Conservation (phyloP, 441 rosid genomes). For the Syzygium syzygioides region DNA sequence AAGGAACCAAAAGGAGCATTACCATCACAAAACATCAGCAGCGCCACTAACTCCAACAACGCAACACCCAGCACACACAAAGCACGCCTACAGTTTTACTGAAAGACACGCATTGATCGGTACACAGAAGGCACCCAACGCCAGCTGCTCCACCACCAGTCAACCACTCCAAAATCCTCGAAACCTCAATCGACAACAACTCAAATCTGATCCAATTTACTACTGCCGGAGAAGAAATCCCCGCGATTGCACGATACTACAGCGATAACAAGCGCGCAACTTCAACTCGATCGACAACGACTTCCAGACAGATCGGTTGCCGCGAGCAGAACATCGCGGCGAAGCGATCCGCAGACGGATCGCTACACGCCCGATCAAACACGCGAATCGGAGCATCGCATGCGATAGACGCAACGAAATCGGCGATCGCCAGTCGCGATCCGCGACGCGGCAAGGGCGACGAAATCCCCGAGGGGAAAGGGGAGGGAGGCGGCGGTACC, state of each 20-base stretch:
- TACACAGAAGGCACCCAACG: background rate
- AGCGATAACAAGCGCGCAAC: background rate
- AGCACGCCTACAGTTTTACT: rapidly evolving
- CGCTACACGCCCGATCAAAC: background rate
- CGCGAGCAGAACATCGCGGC: background rate
- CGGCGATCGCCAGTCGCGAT: background rate
- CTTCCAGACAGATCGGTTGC: background rate
- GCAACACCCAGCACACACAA: background rate
- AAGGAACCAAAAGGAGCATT: background rate
- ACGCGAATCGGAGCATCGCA: background rate
- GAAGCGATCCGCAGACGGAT: background rate
- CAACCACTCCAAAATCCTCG: background rate
- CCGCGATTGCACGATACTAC: background rate
- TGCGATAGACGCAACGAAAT: background rate
- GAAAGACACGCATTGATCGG: background rate
- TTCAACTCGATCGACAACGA: background rate
- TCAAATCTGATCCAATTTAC: background rate
- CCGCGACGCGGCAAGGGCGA: background rate
- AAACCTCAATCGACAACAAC: background rate
- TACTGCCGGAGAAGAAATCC: background rate
- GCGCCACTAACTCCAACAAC: background rate
- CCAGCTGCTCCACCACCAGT: background rate
- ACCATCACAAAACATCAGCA: background rate
- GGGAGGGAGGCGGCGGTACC: background rate
- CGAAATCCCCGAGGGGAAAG: background rate